These are phyloP conservation scores for Syzygium jambos DNA, from an alignment of 345 rosid genomes.

Conservation along the genomic window DNA sequence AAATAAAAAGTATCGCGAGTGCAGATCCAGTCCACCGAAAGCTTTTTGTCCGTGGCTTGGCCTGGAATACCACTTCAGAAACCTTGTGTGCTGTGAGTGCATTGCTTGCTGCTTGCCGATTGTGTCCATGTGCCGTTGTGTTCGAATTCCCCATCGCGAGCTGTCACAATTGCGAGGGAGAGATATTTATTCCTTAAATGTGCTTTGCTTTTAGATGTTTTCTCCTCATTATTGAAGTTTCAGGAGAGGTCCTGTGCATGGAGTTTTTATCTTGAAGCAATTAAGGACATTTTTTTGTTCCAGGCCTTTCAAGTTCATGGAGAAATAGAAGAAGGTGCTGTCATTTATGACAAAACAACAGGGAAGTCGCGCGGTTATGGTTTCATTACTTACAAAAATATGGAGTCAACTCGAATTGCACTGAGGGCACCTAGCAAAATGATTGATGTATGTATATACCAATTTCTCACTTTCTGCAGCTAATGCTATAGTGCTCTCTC, in stretches of 20 bases:
- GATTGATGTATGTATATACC: conserved; percentile 41
- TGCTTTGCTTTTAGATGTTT: neutral
- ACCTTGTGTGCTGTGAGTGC: conserved; percentile 83
- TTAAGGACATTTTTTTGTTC: neutral
- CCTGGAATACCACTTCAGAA: conserved; percentile 72
- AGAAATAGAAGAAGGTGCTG: conserved; percentile 75
- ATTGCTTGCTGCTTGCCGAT: conserved; percentile 37
- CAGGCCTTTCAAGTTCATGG: conserved; percentile 62
- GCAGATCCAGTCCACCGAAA: conserved; percentile 70
- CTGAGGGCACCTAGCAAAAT: conserved; percentile 53
- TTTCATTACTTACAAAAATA: conserved; percentile 59
- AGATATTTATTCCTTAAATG: neutral
- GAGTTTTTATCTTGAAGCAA: neutral
- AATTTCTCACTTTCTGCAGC: conserved; percentile 3
- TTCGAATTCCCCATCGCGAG: conserved; percentile 5
- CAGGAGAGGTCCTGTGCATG: neutral
- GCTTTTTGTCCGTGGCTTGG: conserved; percentile 85
- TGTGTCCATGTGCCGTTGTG: conserved; percentile 29
- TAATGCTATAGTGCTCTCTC: neutral
- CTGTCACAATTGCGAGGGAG: neutral
- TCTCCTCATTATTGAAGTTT: neutral
- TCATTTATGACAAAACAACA: conserved; percentile 53
- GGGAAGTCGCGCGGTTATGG: conserved; percentile 80
- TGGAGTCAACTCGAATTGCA: conserved; percentile 55
- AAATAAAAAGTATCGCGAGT: conserved; percentile 61